These are phyloP conservation scores for Cladorrhinum sp. DNA, from an alignment of 2,329 filamentous ascomycete genomes.

Conservation along the genomic window DNA sequence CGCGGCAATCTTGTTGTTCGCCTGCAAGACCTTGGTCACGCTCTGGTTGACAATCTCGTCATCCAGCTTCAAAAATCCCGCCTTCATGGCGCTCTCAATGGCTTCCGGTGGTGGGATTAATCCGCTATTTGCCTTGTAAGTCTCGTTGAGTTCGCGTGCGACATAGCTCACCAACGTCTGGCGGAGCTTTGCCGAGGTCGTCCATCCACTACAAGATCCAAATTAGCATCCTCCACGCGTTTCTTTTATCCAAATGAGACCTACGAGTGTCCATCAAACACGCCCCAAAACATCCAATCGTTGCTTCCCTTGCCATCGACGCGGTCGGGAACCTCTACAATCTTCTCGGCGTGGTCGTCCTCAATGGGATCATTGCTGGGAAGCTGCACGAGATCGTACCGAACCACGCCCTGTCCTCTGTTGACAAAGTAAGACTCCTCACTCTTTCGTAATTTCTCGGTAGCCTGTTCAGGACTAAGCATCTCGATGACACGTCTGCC, in stretches of 20 bases:
- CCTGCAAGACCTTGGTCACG: constrained; percentile 85
- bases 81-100: constrained; percentile 88
- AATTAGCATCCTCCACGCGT: constrained; percentile 15
- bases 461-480: constrained; percentile 92
- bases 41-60: constrained; percentile 93
- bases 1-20: constrained; percentile 83
- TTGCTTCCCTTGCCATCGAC: constrained; percentile 50
- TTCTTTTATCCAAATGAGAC: constrained; percentile 33
- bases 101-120: constrained; percentile 71
- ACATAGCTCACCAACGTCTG: constrained; percentile 91
- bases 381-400: constrained; percentile 92
- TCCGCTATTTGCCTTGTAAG: constrained; percentile 71
- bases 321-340: constrained; percentile 77
- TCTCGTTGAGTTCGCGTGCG: constrained; percentile 85
- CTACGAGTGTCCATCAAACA: constrained; percentile 95
- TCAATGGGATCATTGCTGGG: constrained; percentile 97
- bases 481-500: constrained; percentile 89
- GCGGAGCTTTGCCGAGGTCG: constrained; percentile 91
- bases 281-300: constrained; percentile 99
- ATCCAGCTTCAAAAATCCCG: constrained; percentile 82
- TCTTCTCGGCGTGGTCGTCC: constrained; percentile 97
- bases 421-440: constrained; percentile 92
- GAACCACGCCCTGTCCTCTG: constrained; percentile 83
- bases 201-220: constrained; percentile 73
- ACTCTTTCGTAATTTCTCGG: constrained; percentile 79